phyloP scores from a whole-genome alignment of 768 basidiomycete species.

The Amylocystis lapponica region DNA sequence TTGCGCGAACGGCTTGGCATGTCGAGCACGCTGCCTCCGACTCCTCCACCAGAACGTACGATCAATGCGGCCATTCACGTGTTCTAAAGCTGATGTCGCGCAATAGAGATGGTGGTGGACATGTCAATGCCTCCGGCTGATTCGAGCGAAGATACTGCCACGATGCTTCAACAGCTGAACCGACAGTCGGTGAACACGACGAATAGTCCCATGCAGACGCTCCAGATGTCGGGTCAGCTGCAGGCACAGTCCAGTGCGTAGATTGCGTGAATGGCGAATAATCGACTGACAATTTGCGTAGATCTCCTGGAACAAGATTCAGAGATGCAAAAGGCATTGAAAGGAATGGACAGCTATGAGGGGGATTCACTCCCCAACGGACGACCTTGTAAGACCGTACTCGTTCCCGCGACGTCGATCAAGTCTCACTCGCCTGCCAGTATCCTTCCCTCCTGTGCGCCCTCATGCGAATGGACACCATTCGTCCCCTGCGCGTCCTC shows the following conservation, averaged over 20 bases:
- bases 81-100: neutral
- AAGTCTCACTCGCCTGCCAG: neutral
- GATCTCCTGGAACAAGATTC: slow-evolving; percentile 67
- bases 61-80: neutral
- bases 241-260: slow-evolving; percentile 51
- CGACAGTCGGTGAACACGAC: slow-evolving; percentile 31
- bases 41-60: slow-evolving; percentile 16
- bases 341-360: slow-evolving; percentile 49
- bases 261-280: neutral
- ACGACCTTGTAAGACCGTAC: neutral
- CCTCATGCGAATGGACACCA: neutral
- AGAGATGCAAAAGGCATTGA: slow-evolving; percentile 64
- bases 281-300: slow-evolving; percentile 22
- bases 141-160: slow-evolving; percentile 34
- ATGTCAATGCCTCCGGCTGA: slow-evolving; percentile 16
- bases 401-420: neutral
- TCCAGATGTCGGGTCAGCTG: slow-evolving; percentile 49
- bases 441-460: slow-evolving; percentile 2
- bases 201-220: slow-evolving; percentile 45
- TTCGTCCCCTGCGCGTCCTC: slow-evolving; percentile 9
- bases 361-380: slow-evolving; percentile 22
- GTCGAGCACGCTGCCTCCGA: slow-evolving; percentile 9
- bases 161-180: slow-evolving; percentile 34
- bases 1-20: slow-evolving; percentile 14
- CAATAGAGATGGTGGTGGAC: slow-evolving; percentile 12